Conservation (phyloP, 1,284 basidiomycete genomes). For the Melampsora allii-populina region DNA sequence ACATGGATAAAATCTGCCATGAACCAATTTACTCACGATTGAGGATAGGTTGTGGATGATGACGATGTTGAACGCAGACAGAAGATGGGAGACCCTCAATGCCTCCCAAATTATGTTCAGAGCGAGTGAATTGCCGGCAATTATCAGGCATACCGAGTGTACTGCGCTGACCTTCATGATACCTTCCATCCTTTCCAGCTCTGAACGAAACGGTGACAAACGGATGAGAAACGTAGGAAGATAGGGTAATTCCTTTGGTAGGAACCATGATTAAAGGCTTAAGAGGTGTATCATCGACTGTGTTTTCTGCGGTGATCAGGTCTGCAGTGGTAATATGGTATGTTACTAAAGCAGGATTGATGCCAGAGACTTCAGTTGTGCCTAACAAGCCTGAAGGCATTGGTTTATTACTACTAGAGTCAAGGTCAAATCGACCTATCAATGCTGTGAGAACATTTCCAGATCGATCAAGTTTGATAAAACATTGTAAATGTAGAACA, state of each 20-base stretch:
- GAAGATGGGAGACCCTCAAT: constrained; percentile 1
- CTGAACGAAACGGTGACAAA: constrained; percentile 6
- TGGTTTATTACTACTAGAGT: constrained; percentile 10
- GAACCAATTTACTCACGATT: constrained; percentile 9
- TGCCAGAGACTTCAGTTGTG: not conserved
- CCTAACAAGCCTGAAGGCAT: constrained; percentile 28
- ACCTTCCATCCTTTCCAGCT: constrained; percentile 18
- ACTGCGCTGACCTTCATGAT: constrained; percentile 32
- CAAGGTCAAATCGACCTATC: constrained; percentile 20
- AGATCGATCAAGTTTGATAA: not conserved
- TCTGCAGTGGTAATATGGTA: not conserved
- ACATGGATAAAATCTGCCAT: not conserved
- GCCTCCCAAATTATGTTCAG: constrained; percentile 14
- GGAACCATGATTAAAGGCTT: constrained; percentile 8
- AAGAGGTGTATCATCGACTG: constrained; percentile 26
- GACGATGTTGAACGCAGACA: constrained; percentile 13
- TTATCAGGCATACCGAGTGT: not conserved
- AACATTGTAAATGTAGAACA: constrained; percentile 23
- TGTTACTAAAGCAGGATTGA: not conserved
- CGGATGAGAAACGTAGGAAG: constrained; percentile 16
- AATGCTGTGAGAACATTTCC: not conserved
- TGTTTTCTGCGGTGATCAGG: constrained; percentile 1
- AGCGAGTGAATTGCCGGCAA: constrained; percentile 1
- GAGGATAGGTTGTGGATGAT: constrained; percentile 7
- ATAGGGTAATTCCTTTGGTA: constrained; percentile 20